A percentile compares a stretch with the other conserved stretches of the same genome.
These are phyloP conservation scores for Bidens hawaiensis DNA, from an alignment of 140 eudicot genomes.

Conservation along the genomic window DNA sequence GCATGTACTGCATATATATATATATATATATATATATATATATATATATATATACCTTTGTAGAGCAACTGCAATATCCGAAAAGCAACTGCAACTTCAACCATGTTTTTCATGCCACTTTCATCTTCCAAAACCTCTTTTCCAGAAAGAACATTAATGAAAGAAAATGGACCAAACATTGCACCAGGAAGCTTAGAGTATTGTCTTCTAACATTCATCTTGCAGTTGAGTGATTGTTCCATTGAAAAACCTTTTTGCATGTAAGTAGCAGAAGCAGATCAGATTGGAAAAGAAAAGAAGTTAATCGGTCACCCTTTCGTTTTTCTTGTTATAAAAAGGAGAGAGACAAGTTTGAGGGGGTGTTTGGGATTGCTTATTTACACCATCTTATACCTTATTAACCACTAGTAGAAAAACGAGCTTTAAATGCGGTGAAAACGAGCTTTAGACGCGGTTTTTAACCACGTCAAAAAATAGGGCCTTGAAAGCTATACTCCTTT, in stretches of 20 bases:
- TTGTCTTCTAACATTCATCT: slow-evolving; percentile 18
- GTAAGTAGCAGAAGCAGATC: not conserved
- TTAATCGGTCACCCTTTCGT: slow-evolving; percentile 4
- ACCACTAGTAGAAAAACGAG: no score
- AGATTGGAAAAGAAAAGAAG: slow-evolving; percentile 1
- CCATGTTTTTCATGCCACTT: slow-evolving; percentile 45
- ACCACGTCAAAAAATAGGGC: no score
- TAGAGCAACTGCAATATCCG: slow-evolving; percentile 44
- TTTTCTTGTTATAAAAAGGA: no score
- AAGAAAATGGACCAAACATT: slow-evolving; percentile 72
- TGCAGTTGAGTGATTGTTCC: slow-evolving; percentile 4
- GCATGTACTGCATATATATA: not conserved
- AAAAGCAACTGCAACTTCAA: slow-evolving; percentile 56
- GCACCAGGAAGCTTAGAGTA: slow-evolving; percentile 43
- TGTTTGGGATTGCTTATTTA: no score
- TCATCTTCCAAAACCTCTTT: slow-evolving; percentile 37
- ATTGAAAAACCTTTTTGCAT: slow-evolving; percentile 1
- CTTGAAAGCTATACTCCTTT: no score
- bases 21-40: not conserved
- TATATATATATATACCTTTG: slow-evolving; percentile 35
- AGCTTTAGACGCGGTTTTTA: no score
- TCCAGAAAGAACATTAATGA: slow-evolving; percentile 55
- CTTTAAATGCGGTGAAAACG: no score
- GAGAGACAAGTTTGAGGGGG: slow-evolving; percentile 5
- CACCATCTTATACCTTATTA: no score